Evolutionary conservation across 148 eudicot species (phyloP), one percentile per base, ranked within the genome.

Genomic region (Cornus florida): DNA sequence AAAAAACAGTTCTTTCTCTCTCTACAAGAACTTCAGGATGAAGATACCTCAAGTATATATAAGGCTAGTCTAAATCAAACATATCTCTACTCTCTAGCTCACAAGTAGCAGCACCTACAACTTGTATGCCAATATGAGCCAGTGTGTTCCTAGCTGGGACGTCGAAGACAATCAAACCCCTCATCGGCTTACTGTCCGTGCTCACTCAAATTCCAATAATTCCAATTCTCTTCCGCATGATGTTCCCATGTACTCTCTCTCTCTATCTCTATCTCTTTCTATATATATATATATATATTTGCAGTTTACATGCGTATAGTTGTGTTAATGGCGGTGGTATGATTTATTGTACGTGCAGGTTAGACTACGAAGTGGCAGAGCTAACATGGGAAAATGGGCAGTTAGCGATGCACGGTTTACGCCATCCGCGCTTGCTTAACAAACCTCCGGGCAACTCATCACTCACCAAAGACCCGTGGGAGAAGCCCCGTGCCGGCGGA

Each of bases 341-440:
- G 35, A 77, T 6, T 67, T 1, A 32, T 20, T 13, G 33, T 22
- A 8, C 72, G 59, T n/a, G 69, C 85, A 94, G 98, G 88, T 76
- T 87, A 73, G 94, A 93, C 70, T 91, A 95, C 24, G 97, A 90
- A 69, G 90, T 95, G 86, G 92, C 97, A 0, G 98, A 95, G 82
- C 79, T 95, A 39, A 86, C 90, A 23, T 95, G 98, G 98, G 91
- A 94, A 81, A 95, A 95, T 78, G 98, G 98, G 16, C 95, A 95
- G 43, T 32, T 88, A 28, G 80, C 90, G 3, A 86, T 93, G 95
- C 92, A 93, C 72, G 95, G 95, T 0, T 85, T 95, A 22, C 95
- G 88, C 20, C 72, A 77, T 3, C 90, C 92, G 60, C 90, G 94
- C 22, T 77, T 75, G 75, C 56, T 73, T 1, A 82, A 76, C 84